Conservation (phyloP, 2,329 filamentous ascomycete genomes). For the Fusarium clavum region DNA sequence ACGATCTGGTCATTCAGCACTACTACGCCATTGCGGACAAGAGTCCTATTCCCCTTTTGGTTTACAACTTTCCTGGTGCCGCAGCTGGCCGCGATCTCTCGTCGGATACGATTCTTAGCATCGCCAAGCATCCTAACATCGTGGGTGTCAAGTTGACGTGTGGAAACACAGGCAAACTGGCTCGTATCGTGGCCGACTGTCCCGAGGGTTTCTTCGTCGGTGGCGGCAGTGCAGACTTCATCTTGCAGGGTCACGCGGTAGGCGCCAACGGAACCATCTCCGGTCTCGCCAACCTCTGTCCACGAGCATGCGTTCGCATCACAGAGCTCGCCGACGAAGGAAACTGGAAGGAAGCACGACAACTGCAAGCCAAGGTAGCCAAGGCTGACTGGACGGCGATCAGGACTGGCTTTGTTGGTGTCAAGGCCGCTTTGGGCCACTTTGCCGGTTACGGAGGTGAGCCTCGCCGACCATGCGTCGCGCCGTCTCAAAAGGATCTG, state of each 20-base stretch:
- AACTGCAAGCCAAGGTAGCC: conserved; percentile 57
- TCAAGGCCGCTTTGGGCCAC: conserved; percentile 59
- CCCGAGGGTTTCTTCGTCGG: conserved; percentile 50
- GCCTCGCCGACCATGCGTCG: conserved; percentile 55
- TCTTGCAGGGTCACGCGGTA: conserved; percentile 54
- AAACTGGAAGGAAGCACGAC: conserved; percentile 50
- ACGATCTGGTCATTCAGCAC: conserved; percentile 61
- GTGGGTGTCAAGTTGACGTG: conserved; percentile 74
- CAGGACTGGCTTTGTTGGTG: conserved; percentile 61
- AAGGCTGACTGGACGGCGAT: conserved; percentile 60
- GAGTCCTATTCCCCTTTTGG: conserved; percentile 69
- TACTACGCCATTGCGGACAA: conserved; percentile 72
- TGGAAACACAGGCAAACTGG: conserved; percentile 73
- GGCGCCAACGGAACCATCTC: conserved; percentile 57
- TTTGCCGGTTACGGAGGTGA: conserved; percentile 55
- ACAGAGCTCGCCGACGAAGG: conserved; percentile 51
- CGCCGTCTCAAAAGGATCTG: conserved; percentile 50
- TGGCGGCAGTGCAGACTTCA: conserved; percentile 57
- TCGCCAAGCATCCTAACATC: conserved; percentile 68
- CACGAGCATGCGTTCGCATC: conserved; percentile 52
- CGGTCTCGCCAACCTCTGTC: conserved; percentile 55
- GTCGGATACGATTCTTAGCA: conserved; percentile 67
- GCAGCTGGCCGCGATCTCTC: conserved; percentile 70
- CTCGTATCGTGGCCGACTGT: conserved; percentile 59
- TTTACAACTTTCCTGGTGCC: conserved; percentile 75